Conservation (phyloP, 179 eudicot species). For the Beta macrorhiza region DNA sequence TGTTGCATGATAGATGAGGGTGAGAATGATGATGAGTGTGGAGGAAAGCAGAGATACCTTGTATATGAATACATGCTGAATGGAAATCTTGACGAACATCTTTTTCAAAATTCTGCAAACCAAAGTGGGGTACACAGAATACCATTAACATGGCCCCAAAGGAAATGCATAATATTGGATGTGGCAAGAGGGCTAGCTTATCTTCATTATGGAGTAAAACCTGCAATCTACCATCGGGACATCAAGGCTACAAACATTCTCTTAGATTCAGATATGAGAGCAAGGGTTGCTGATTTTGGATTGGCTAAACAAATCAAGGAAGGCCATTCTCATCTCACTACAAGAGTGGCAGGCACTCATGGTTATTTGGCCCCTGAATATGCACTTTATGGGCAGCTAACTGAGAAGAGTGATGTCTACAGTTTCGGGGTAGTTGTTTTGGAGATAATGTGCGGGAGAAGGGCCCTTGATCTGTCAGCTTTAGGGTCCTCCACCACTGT, state of each 20-base stretch:
- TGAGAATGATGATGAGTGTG: slow-evolving; percentile 27
- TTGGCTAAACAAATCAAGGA: slow-evolving; percentile 67
- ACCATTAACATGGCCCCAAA: slow-evolving; percentile 65
- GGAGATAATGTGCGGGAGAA: slow-evolving; percentile 81
- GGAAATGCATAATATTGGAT: slow-evolving; percentile 67
- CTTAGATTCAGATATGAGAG: slow-evolving; percentile 65
- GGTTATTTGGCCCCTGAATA: slow-evolving; percentile 82
- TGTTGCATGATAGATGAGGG: slow-evolving; percentile 59
- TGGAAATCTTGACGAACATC: slow-evolving; percentile 73
- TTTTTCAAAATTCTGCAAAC: slow-evolving; percentile 33
- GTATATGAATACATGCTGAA: slow-evolving; percentile 77
- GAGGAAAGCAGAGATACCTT: slow-evolving; percentile 51
- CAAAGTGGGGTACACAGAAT: slow-evolving; percentile 23
- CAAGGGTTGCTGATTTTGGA: slow-evolving; percentile 83
- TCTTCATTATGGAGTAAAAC: slow-evolving; percentile 71
- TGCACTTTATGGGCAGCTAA: slow-evolving; percentile 77
- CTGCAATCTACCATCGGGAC: slow-evolving; percentile 73
- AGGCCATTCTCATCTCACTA: slow-evolving; percentile 82
- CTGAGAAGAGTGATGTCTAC: slow-evolving; percentile 79
- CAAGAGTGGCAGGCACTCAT: slow-evolving; percentile 79
- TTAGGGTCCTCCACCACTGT: slow-evolving; percentile 46
- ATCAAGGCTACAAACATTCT: slow-evolving; percentile 73
- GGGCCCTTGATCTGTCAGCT: slow-evolving; percentile 66
- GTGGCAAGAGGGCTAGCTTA: slow-evolving; percentile 74
- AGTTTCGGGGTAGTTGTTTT: slow-evolving; percentile 77